Evolutionary conservation across 441 rosid species (phyloP).

Genomic region (Biscutella laevigata): DNA sequence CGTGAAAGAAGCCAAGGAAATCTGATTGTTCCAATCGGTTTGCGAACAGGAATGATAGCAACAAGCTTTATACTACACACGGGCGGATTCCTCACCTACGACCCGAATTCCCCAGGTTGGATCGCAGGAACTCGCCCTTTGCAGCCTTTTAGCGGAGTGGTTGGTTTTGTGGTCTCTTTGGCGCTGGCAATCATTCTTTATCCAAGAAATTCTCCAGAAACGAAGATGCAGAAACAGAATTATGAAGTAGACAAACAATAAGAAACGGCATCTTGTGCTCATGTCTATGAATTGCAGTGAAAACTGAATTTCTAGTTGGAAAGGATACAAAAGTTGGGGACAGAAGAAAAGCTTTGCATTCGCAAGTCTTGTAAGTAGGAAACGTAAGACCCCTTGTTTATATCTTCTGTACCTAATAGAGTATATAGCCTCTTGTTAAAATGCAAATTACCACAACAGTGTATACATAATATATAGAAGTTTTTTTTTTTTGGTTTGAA

Average conservation of each 20-base stretch:
- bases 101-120: slow-evolving; percentile 46
- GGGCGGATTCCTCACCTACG: slow-evolving; percentile 55
- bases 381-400: slow-evolving; percentile 1
- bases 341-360: slow-evolving; percentile 16
- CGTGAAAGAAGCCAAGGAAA: slow-evolving; percentile 62
- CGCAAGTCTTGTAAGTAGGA: slow-evolving; percentile 12
- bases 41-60: slow-evolving; percentile 62
- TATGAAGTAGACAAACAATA: background rate
- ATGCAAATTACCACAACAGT: slow-evolving; percentile 2
- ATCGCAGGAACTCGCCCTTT: slow-evolving; percentile 54
- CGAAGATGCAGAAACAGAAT: slow-evolving; percentile 14
- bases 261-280: background rate
- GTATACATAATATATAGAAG: slow-evolving; percentile 5
- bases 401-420: slow-evolving; percentile 14
- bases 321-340: background rate
- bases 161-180: slow-evolving; percentile 53
- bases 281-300: background rate
- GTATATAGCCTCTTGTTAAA: background rate
- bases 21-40: slow-evolving; percentile 64
- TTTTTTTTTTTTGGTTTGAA: no score
- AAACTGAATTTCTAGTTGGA: background rate
- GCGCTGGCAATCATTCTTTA: slow-evolving; percentile 51
- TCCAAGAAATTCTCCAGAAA: slow-evolving; percentile 37
- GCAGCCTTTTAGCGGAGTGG: slow-evolving; percentile 78
- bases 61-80: slow-evolving; percentile 54